phyloP scores from a whole-genome alignment of 352 stramenopile genomes.

The Phytopythium aichiense region DNA sequence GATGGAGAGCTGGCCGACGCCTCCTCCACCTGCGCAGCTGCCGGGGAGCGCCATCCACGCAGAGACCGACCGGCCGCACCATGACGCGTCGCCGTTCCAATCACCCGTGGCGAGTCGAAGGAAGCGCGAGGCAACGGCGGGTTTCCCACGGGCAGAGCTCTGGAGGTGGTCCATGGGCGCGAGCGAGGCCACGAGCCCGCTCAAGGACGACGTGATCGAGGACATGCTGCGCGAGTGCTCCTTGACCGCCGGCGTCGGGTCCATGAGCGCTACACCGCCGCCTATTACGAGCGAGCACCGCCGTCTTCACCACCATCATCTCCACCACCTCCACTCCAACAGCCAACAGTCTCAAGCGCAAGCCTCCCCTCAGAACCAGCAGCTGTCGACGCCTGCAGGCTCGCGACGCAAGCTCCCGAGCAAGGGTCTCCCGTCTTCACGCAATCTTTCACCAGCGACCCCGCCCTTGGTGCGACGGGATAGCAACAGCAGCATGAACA shows the following conservation, averaged over 20 bases:
- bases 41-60: background rate
- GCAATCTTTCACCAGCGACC: constrained; percentile 19
- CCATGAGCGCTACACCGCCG: constrained; percentile 3
- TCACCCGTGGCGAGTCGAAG: constrained; percentile 10
- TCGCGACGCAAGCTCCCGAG: constrained; percentile 17
- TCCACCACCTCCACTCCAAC: background rate
- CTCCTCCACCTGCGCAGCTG: background rate
- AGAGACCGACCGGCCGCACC: background rate
- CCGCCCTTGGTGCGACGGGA: constrained; percentile 8
- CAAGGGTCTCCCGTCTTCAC: constrained; percentile 7
- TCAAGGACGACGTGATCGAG: constrained; percentile 48
- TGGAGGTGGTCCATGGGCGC: constrained; percentile 45
- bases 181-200: background rate
- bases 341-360: constrained; percentile 8
- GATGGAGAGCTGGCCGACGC: background rate
- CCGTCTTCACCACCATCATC: constrained; percentile 11
- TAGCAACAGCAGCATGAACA: background rate
- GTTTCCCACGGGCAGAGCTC: constrained; percentile 53
- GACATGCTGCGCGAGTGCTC: constrained; percentile 52
- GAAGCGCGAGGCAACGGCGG: constrained; percentile 16
- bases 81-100: background rate
- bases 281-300: constrained; percentile 2
- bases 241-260: constrained; percentile 11
- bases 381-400: constrained; percentile 1
- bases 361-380: background rate